These are phyloP conservation scores for Diplodia corticola DNA, from an alignment of 2,329 filamentous ascomycete species.

Conservation along the genomic window DNA sequence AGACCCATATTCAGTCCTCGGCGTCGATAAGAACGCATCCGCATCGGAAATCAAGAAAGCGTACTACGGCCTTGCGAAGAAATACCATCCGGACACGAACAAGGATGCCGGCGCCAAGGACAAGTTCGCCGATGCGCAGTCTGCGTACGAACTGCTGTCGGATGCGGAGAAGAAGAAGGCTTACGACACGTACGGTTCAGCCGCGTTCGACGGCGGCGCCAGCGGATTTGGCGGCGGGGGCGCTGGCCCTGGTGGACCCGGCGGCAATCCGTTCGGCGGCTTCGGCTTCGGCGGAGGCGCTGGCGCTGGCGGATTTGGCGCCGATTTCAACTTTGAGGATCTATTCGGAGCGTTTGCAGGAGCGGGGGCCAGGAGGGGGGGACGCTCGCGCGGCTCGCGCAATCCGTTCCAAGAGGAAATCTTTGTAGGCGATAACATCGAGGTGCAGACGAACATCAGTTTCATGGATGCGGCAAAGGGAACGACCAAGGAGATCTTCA, in stretches of 20 bases:
- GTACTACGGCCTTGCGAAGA: slow-evolving; percentile 96
- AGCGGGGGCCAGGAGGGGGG: slow-evolving; percentile 43
- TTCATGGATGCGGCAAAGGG: slow-evolving; percentile 98
- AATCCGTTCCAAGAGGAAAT: slow-evolving; percentile 78
- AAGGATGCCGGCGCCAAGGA: slow-evolving; percentile 93
- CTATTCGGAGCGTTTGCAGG: slow-evolving; percentile 85
- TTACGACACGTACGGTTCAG: slow-evolving; percentile 85
- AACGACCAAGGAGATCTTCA: slow-evolving; percentile 79
- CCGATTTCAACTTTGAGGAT: slow-evolving; percentile 94
- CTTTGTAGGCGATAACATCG: slow-evolving; percentile 91
- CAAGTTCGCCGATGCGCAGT: slow-evolving; percentile 88
- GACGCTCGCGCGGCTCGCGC: slow-evolving; percentile 54
- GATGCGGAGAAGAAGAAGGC: slow-evolving; percentile 91
- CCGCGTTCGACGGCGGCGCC: slow-evolving; percentile 65
- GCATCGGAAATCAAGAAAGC: slow-evolving; percentile 93
- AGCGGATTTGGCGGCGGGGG: slow-evolving; percentile 64
- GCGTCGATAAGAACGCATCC: slow-evolving; percentile 78
- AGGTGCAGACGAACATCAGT: slow-evolving; percentile 87
- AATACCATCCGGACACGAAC: slow-evolving; percentile 97
- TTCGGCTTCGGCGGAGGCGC: slow-evolving; percentile 47
- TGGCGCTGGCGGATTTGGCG: slow-evolving; percentile 64
- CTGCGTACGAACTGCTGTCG: slow-evolving; percentile 89
- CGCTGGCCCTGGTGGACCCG: slow-evolving; percentile 64
- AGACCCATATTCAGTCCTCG: slow-evolving; percentile 85
- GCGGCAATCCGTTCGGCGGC: slow-evolving; percentile 63